These are phyloP conservation scores for Exserohilum rostratum DNA, from an alignment of 2,329 filamentous ascomycete genomes.

Conservation along the genomic window DNA sequence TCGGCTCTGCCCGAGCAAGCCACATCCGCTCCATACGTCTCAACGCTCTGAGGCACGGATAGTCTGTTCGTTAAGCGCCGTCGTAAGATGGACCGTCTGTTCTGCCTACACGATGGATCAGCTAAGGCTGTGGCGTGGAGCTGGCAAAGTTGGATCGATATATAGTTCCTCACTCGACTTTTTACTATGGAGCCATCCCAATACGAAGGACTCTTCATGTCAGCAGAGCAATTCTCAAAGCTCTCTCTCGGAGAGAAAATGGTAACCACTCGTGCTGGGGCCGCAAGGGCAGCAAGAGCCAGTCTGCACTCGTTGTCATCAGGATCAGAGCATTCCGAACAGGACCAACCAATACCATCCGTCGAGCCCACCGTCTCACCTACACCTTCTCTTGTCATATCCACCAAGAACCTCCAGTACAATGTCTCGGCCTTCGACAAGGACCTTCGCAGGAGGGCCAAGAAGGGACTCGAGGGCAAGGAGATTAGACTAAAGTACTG, in stretches of 20 bases:
- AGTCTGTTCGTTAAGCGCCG: slow-evolving; percentile 39
- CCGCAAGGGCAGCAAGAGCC: slow-evolving; percentile 37
- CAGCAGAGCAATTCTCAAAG: slow-evolving; percentile 45
- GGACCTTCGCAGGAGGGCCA: slow-evolving; percentile 39
- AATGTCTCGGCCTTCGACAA: slow-evolving; percentile 41
- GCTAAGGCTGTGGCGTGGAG: slow-evolving; percentile 39
- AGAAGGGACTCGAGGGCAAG: slow-evolving; percentile 41
- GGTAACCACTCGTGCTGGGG: slow-evolving; percentile 47
- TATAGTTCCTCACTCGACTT: slow-evolving; percentile 35
- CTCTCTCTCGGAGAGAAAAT: slow-evolving; percentile 46
- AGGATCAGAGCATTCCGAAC: slow-evolving; percentile 25
- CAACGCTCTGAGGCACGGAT: slow-evolving; percentile 40
- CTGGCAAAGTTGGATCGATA: slow-evolving; percentile 29
- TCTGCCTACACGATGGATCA: slow-evolving; percentile 30
- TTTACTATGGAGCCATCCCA: slow-evolving; percentile 19
- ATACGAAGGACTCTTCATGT: slow-evolving; percentile 38
- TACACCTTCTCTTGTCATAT: slow-evolving; percentile 42
- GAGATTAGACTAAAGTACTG: slow-evolving; percentile 47
- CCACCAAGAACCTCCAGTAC: slow-evolving; percentile 43
- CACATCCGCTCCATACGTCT: slow-evolving; percentile 37
- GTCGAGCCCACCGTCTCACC: slow-evolving; percentile 33
- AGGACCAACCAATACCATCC: slow-evolving; percentile 31
- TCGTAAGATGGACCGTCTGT: slow-evolving; percentile 30
- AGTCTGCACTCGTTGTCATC: slow-evolving; percentile 23
- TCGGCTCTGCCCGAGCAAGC: slow-evolving; percentile 36